These are phyloP conservation scores for Rubia yunnanensis DNA, from an alignment of 257 asterid species.

Conservation along the genomic window DNA sequence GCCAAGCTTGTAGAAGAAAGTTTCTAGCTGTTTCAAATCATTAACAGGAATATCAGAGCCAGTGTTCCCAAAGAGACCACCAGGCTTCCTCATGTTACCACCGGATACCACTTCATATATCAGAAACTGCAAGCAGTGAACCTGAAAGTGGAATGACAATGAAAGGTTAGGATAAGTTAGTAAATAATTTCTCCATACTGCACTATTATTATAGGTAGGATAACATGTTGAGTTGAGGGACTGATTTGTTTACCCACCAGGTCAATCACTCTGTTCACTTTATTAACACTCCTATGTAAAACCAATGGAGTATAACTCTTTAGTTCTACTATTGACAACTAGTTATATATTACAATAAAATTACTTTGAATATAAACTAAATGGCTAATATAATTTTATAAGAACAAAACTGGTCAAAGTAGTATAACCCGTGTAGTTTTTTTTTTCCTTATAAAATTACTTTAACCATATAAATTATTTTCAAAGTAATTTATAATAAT, in stretches of 20 bases:
- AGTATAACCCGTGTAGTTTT: no score
- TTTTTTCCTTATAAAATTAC: no score
- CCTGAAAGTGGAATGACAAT: conserved; percentile 34
- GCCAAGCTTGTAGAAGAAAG: conserved; percentile 98
- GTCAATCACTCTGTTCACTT: background rate
- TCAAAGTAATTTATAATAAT: no score
- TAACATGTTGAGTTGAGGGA: background rate
- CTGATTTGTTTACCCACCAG: background rate
- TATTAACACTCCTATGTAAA: background rate
- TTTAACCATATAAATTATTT: background rate
- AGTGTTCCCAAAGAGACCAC: conserved; percentile 93
- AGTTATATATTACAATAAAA: background rate
- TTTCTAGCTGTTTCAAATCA: conserved; percentile 90
- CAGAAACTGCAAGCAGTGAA: conserved; percentile 95
- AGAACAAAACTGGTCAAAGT: background rate
- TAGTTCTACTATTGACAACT: background rate
- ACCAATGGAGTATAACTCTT: background rate
- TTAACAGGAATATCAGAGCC: conserved; percentile 91
- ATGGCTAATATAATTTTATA: no score
- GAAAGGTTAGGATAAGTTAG: background rate
- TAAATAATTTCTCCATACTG: background rate
- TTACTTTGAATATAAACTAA: no score
- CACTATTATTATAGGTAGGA: background rate
- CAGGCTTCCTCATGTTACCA: conserved; percentile 95
- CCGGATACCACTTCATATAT: conserved; percentile 99